Evolutionary conservation across 768 basidiomycete genomes (phyloP).

Genomic region (Amanita jacksonii): DNA sequence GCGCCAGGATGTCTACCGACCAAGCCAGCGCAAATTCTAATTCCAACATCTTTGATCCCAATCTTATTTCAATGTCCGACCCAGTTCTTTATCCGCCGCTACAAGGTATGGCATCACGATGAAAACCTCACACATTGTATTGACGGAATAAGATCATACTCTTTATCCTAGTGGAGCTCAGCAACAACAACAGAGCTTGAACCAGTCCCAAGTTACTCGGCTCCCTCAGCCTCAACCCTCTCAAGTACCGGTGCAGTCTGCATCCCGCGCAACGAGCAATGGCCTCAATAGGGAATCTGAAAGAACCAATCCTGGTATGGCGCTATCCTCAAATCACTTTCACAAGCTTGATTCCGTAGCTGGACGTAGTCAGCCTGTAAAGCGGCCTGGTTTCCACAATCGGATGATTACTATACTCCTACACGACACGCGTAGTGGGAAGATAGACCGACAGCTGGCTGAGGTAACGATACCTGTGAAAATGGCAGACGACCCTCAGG

Average conservation of each 20-base stretch:
- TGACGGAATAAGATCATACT: not conserved
- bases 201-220: not conserved
- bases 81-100: not conserved
- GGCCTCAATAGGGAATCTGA: not conserved
- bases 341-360: not conserved
- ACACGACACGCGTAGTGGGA: slow-evolving; percentile 46
- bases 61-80: slow-evolving; percentile 1
- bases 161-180: not conserved
- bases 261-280: not conserved
- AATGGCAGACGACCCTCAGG: slow-evolving; percentile 34
- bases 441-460: slow-evolving; percentile 47
- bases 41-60: not conserved
- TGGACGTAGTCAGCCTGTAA: not conserved
- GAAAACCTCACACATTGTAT: not conserved
- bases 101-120: not conserved
- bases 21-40: not conserved
- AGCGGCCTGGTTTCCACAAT: slow-evolving; percentile 7
- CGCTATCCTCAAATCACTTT: not conserved
- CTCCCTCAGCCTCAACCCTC: not conserved
- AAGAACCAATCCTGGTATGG: not conserved
- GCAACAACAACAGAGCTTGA: not conserved
- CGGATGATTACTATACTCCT: slow-evolving; percentile 63
- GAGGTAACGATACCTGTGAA: slow-evolving; percentile 58
- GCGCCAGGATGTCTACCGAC: not conserved
- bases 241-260: not conserved